These are phyloP conservation scores for Rubus parviflorus DNA, from an alignment of 306 rosid genomes.

Conservation along the genomic window DNA sequence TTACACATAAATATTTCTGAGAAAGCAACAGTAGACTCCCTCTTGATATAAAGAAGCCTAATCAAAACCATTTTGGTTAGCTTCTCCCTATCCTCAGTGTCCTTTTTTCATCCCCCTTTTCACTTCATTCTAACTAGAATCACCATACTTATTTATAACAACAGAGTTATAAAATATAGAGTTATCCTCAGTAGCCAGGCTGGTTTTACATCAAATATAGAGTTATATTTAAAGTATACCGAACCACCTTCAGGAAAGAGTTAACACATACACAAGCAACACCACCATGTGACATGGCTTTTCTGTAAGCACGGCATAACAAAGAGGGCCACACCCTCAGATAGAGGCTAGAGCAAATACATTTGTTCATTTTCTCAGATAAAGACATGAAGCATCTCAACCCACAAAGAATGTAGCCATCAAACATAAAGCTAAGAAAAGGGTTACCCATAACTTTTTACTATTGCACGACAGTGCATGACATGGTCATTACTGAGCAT, in stretches of 20 bases:
- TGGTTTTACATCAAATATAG: background rate
- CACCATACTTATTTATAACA: background rate
- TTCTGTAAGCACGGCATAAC: background rate
- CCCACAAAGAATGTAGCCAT: background rate
- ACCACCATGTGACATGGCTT: background rate
- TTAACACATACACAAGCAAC: background rate
- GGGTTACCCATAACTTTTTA: background rate
- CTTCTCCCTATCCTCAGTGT: background rate
- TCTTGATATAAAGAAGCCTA: background rate
- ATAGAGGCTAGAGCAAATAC: background rate
- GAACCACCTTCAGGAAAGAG: background rate
- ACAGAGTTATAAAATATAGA: too few relatives aligned
- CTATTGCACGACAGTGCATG: background rate
- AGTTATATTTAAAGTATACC: background rate
- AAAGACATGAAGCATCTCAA: background rate
- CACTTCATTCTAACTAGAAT: background rate
- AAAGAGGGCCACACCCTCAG: background rate
- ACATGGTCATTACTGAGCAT: background rate
- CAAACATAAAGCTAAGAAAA: background rate
- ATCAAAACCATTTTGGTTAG: background rate
- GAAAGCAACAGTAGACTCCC: background rate
- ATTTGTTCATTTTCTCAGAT: background rate
- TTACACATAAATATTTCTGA: background rate
- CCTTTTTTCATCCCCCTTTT: background rate
- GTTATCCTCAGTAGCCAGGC: too few relatives aligned